Base-by-base conservation (phyloP, 768 basidiomycete species). In the Amanita phalloides region DNA sequence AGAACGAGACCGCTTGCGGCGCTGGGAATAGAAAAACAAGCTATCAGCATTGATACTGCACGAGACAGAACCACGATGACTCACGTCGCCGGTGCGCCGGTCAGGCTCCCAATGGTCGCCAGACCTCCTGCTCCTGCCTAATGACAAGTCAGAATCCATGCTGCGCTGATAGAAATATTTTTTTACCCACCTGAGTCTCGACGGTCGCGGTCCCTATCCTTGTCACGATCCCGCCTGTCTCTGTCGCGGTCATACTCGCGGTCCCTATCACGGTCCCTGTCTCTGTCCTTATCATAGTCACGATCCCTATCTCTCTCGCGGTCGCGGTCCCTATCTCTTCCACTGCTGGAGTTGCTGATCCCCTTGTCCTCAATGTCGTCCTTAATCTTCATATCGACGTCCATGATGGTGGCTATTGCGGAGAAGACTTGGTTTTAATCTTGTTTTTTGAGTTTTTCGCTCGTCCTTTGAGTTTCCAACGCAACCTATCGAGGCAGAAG, bases 51-150 rank as follows among this genome's bases (percentile, higher is more conserved):
- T 9, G 1, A 13, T 33, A 2, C 41, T 28, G n/a, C 4, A 1
- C 3, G 11, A 23, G 6, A 30, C 5, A 20, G 14, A n/a, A 35
- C 17, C 14, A 52, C 25, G 10, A 28, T 14, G 20, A 67, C 82
- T 62, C 59, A 88, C 89, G 48, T 87, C 86, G 47, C 75, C 80
- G 53, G 78, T 81, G 28, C 88, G 81, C 63, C 82, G 75, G 30
- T 84, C 86, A 0, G 88, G 87, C 58, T 90, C 89, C 87, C 87
- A 90, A 58, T 90, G 87, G 66, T 91, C 88, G 47, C 71, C 71
- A 49, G 73, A 65, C 63, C 76, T 70, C 59, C 77, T 75, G 37
- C 66, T 48, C 52, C 63, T 66, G 54, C 65, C 66, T 71, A 43
- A 13, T 36, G 21, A 55, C 30, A 7, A 28, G 26, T 21, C 21